Conservation (phyloP, 1,284 basidiomycete species). For the Farysia itapuensis region DNA sequence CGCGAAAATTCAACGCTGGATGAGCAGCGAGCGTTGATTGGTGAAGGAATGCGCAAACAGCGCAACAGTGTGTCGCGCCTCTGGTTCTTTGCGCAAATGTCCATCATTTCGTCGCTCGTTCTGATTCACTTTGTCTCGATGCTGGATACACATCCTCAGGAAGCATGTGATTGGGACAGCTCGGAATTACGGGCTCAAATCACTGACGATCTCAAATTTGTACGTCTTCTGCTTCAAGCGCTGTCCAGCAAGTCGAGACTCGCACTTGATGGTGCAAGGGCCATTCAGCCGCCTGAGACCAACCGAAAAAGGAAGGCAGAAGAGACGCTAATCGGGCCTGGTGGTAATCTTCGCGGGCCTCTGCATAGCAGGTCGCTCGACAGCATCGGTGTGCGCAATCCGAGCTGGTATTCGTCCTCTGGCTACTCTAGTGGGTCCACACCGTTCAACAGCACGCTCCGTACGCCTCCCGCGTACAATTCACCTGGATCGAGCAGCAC, state of each 20-base stretch:
- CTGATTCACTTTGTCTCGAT: slow-evolving; percentile 49
- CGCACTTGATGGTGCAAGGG: slow-evolving; percentile 37
- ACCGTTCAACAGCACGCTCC: slow-evolving; percentile 5
- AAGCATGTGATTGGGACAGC: slow-evolving; percentile 36
- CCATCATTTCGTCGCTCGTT: slow-evolving; percentile 42
- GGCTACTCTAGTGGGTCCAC: slow-evolving; percentile 25
- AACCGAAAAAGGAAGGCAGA: slow-evolving; percentile 31
- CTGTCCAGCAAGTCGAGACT: slow-evolving; percentile 39
- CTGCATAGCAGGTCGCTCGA: slow-evolving; percentile 23
- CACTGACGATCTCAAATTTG: slow-evolving; percentile 48
- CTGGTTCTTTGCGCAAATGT: slow-evolving; percentile 50
- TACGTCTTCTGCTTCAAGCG: slow-evolving; percentile 41
- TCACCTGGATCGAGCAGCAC: slow-evolving; percentile 26
- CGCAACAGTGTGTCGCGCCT: slow-evolving; percentile 31
- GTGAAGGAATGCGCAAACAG: slow-evolving; percentile 30
- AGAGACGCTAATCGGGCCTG: slow-evolving; percentile 10
- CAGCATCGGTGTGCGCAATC: slow-evolving; percentile 15
- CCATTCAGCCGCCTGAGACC: slow-evolving; percentile 41
- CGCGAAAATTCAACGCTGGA: slow-evolving; percentile 22
- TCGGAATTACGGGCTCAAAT: slow-evolving; percentile 42
- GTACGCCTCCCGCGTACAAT: slow-evolving; percentile 24
- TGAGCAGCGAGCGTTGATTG: slow-evolving; percentile 26
- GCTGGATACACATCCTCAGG: slow-evolving; percentile 43
- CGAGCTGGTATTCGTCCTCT: slow-evolving; percentile 27
- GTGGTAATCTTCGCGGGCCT: slow-evolving; percentile 4